Conservation (phyloP, 805 yeast species). For the Candida insectalens region DNA sequence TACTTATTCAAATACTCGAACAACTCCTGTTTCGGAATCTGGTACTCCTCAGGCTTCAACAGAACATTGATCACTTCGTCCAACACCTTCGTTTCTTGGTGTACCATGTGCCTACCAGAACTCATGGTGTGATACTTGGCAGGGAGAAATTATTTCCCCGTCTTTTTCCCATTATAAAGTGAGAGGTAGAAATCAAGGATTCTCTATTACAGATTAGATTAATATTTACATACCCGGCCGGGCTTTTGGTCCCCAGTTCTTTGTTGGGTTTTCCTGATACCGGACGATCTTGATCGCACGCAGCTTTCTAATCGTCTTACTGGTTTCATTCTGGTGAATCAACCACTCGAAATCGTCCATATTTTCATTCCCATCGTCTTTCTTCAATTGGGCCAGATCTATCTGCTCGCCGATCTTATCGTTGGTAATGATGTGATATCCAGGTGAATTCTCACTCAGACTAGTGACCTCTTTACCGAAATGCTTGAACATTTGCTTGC, state of each 20-base stretch:
- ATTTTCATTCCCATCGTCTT: constrained; percentile 2
- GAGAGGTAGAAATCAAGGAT: background rate
- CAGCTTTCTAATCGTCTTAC: constrained; percentile 46
- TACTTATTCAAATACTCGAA: constrained; percentile 11
- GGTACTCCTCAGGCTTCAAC: constrained; percentile 11
- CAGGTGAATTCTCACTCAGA: constrained; percentile 42
- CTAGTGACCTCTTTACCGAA: constrained; percentile 31
- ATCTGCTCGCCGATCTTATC: constrained; percentile 25
- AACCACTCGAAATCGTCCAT: constrained; percentile 28
- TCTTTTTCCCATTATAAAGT: too few relatives aligned
- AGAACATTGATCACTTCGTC: constrained; percentile 17
- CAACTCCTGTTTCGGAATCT: constrained; percentile 11
- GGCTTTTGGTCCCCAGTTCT: constrained; percentile 86
- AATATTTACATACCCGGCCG: constrained; percentile 34
- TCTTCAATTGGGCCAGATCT: constrained; percentile 21
- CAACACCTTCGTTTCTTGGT: constrained; percentile 14
- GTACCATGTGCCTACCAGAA: constrained; percentile 6
- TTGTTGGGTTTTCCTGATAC: constrained; percentile 86
- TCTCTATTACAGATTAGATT: background rate
- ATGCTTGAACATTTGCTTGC: constrained; percentile 50
- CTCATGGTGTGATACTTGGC: too few relatives aligned
- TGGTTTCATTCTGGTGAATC: constrained; percentile 52
- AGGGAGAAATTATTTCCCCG: too few relatives aligned
- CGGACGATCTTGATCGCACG: constrained; percentile 76
- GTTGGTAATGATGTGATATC: constrained; percentile 45